A percentile compares a stretch with the other conserved stretches of the same genome.
These are phyloP conservation scores for Pleurotus tuber-regium DNA, from an alignment of 768 basidiomycete genomes.

Conservation along the genomic window DNA sequence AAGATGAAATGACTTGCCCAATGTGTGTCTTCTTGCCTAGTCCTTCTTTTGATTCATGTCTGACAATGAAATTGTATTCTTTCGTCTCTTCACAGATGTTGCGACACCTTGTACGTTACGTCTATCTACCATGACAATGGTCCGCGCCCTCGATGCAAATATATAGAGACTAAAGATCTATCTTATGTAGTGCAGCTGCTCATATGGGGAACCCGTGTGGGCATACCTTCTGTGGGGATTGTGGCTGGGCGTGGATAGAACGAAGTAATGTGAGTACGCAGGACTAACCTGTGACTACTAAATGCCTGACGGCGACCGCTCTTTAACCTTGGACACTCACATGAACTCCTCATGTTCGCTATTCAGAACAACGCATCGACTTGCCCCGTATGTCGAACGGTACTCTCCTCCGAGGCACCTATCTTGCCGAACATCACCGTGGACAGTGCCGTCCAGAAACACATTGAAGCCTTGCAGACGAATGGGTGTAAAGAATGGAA, in stretches of 20 bases:
- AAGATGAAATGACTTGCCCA: slow-evolving; percentile 67
- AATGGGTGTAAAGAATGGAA: slow-evolving; percentile 54
- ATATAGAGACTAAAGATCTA: slow-evolving; percentile 8
- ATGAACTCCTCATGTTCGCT: neutral
- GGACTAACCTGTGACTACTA: too few relatives aligned
- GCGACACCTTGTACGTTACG: slow-evolving; percentile 59
- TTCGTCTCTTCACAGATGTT: slow-evolving; percentile 47
- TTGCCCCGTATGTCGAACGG: slow-evolving; percentile 62
- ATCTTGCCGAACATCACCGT: slow-evolving; percentile 65
- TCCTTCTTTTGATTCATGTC: neutral
- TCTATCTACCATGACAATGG: neutral
- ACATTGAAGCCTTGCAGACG: slow-evolving; percentile 46
- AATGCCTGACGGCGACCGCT: neutral
- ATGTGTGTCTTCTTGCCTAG: slow-evolving; percentile 47
- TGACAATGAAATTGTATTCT: slow-evolving; percentile 12
- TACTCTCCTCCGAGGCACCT: slow-evolving; percentile 35
- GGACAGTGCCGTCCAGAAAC: slow-evolving; percentile 59
- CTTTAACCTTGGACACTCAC: neutral
- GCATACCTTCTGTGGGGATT: slow-evolving; percentile 69
- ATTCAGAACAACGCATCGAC: slow-evolving; percentile 35
- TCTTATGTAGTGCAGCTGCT: slow-evolving; percentile 46
- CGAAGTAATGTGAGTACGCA: neutral
- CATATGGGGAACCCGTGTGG: slow-evolving; percentile 72
- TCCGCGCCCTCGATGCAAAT: neutral
- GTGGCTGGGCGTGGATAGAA: slow-evolving; percentile 57